A percentile compares a stretch with the other conserved stretches of the same genome.
Evolutionary conservation across 768 basidiomycete genomes (phyloP).

Genomic region (Russula lepida): DNA sequence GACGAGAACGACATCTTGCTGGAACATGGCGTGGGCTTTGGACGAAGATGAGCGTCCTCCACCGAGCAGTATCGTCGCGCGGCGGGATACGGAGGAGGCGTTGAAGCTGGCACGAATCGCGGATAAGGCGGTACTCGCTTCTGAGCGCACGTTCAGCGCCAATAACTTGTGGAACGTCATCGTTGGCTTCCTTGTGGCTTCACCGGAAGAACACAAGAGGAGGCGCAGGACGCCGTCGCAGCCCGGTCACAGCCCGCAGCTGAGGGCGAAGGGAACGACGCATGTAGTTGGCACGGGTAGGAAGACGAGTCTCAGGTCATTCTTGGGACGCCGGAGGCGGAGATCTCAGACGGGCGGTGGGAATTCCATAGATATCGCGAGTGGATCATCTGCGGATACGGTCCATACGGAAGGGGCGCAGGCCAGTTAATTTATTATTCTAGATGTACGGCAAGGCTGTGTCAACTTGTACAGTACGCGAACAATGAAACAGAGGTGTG

Average conservation of each 20-base stretch:
- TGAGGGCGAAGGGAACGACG: not conserved
- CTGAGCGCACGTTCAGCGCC: conserved; percentile 48
- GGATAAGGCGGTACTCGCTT: conserved; percentile 54
- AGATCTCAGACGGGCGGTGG: not conserved
- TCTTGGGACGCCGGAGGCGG: not conserved
- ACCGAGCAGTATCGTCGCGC: conserved; percentile 83
- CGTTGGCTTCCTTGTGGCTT: conserved; percentile 51
- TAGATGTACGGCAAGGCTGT: not conserved
- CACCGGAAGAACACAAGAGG: conserved; percentile 35
- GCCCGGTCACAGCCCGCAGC: not conserved
- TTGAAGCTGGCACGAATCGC: conserved; percentile 63
- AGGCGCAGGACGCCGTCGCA: not conserved
- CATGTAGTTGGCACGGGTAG: not conserved
- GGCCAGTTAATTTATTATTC: not conserved
- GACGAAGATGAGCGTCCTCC: conserved; percentile 78
- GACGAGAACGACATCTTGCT: conserved; percentile 36
- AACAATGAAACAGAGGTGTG: no score
- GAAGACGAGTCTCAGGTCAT: not conserved
- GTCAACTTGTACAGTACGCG: not conserved
- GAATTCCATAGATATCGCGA: not conserved
- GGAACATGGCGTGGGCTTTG: conserved; percentile 82
- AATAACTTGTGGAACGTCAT: conserved; percentile 69
- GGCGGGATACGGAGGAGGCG: conserved; percentile 80
- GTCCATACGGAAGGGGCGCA: no score
- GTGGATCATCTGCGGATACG: not conserved